These are phyloP conservation scores for Pyrenophora tritici-repentis DNA, from an alignment of 2,329 filamentous ascomycete species.

Conservation along the genomic window DNA sequence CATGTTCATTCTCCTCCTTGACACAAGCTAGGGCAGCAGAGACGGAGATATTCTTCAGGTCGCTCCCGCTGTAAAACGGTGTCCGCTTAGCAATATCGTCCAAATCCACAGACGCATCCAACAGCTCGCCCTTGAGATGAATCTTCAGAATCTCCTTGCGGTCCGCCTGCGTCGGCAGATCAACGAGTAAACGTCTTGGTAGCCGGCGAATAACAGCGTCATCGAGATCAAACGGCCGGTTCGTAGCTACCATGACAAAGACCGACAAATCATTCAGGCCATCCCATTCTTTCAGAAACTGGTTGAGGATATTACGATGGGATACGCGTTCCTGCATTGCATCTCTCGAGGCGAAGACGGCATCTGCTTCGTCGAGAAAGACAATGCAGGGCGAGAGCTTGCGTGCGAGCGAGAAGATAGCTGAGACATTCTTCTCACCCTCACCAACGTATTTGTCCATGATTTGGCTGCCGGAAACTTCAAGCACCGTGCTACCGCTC, in stretches of 20 bases:
- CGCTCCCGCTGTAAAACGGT: constrained; percentile 79
- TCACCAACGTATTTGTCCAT: constrained; percentile 97
- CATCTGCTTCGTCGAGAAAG: constrained; percentile 96
- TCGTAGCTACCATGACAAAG: constrained; percentile 98
- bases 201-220: constrained; percentile 80
- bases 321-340: constrained; percentile 68
- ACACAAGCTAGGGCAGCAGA: constrained; percentile 80
- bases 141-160: constrained; percentile 71
- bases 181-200: constrained; percentile 73
- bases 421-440: constrained; percentile 90
- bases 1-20: constrained; percentile 67
- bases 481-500: constrained; percentile 71
- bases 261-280: constrained; percentile 82
- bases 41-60: constrained; percentile 82
- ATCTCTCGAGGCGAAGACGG: constrained; percentile 80
- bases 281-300: constrained; percentile 97
- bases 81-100: constrained; percentile 68
- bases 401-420: constrained; percentile 87
- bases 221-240: constrained; percentile 92
- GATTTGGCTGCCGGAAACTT: constrained; percentile 87
- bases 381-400: constrained; percentile 91
- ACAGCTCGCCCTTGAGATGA: constrained; percentile 69
- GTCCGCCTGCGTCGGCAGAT: constrained; percentile 70
- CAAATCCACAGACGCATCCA: constrained; percentile 67
- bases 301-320: constrained; percentile 91